Evolutionary conservation across 768 basidiomycete genomes (phyloP).

Genomic region (Aureoboletus auriporus): DNA sequence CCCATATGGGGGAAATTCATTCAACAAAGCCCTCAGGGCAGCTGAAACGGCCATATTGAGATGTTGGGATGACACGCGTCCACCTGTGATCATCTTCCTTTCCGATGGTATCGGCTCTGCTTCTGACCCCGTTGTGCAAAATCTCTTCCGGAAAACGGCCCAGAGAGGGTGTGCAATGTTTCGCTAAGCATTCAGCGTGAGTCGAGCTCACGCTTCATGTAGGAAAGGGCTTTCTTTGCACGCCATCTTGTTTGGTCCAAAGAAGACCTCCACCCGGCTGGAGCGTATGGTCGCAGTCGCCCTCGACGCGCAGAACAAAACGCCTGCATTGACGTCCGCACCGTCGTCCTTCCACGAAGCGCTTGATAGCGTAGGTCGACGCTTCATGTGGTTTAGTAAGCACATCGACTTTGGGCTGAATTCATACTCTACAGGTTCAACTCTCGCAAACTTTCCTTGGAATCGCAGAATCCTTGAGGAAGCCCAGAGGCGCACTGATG

Average conservation of each 20-base stretch:
- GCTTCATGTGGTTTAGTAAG: background rate
- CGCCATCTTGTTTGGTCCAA: constrained; percentile 49
- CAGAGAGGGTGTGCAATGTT: constrained; percentile 39
- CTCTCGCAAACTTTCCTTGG: constrained; percentile 53
- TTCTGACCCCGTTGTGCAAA: constrained; percentile 30
- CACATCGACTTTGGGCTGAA: background rate
- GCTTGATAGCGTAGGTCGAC: constrained; percentile 43
- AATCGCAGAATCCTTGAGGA: constrained; percentile 53
- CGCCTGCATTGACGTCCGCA: constrained; percentile 21
- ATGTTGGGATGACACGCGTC: constrained; percentile 43
- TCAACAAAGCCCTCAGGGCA: constrained; percentile 35
- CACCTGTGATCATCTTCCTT: constrained; percentile 52
- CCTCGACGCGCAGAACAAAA: constrained; percentile 38
- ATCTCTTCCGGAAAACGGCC: constrained; percentile 35
- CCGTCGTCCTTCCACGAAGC: constrained; percentile 49
- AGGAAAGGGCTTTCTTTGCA: constrained; percentile 58
- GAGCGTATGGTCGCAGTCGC: constrained; percentile 48
- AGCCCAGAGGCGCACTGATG: constrained; percentile 46
- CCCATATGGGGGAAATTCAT: constrained; percentile 41
- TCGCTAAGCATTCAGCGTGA: rapidly evolving
- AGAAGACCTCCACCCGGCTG: constrained; percentile 24
- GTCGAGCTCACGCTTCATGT: background rate
- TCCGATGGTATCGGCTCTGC: constrained; percentile 50
- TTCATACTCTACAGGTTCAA: constrained; percentile 35
- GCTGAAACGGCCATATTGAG: constrained; percentile 36